Percentiles rank a stretch among this genome's conserved stretches.
These are phyloP conservation scores for Cryptococcus sp. DNA, from an alignment of 1,284 basidiomycete species.

Conservation along the genomic window DNA sequence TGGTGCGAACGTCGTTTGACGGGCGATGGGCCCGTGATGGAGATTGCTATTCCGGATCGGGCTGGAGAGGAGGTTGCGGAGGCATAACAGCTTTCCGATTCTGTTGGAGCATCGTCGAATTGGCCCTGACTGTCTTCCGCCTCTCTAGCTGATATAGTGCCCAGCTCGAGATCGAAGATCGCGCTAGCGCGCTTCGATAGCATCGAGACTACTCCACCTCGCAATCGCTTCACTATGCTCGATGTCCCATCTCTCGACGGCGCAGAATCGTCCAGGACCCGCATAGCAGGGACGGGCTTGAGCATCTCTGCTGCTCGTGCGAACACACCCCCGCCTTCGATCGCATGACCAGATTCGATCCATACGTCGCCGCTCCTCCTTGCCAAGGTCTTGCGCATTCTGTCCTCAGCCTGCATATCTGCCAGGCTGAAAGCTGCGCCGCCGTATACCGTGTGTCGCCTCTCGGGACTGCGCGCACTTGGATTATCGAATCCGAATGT, in stretches of 20 bases:
- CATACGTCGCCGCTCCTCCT: constrained; percentile 37
- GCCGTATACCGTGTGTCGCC: constrained; percentile 36
- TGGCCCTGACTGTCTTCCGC: neutral
- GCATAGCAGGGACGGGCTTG: constrained; percentile 38
- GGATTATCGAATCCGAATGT: constrained; percentile 30
- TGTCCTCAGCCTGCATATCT: constrained; percentile 31
- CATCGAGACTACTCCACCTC: constrained; percentile 39
- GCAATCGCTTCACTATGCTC: constrained; percentile 10
- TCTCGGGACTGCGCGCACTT: neutral
- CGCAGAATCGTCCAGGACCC: constrained; percentile 25
- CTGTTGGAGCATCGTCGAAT: constrained; percentile 11
- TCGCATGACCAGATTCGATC: constrained; percentile 38
- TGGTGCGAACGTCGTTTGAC: constrained; percentile 12
- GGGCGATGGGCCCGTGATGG: constrained; percentile 17
- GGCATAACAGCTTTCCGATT: neutral
- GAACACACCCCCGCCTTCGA: constrained; percentile 22
- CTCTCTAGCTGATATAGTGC: neutral
- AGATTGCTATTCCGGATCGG: constrained; percentile 12
- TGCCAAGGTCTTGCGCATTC: constrained; percentile 24
- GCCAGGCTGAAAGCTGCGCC: constrained; percentile 4
- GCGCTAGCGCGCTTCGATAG: constrained; percentile 23
- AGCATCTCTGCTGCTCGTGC: constrained; percentile 40
- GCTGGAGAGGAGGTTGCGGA: constrained; percentile 8
- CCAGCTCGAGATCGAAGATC: constrained; percentile 8
- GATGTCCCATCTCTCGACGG: neutral